Base-by-base conservation (phyloP, 192 early-diverging fungal genomes). In the Linnemannia elongata region DNA sequence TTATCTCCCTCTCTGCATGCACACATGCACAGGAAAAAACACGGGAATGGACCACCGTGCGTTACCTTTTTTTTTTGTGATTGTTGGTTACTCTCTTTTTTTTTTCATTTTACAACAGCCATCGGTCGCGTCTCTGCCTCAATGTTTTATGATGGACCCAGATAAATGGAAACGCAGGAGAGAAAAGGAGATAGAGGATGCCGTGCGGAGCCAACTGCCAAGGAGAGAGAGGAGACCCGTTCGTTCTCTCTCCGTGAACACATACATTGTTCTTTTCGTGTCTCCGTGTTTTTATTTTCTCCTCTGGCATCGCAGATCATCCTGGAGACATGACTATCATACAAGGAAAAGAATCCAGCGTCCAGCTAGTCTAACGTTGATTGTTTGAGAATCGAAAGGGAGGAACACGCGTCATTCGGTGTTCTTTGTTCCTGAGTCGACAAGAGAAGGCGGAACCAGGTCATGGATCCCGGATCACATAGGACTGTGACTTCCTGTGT, bases 391-490 rank as follows among this genome's bases (percentile, higher is more conserved):
- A 36, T 63, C 17, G 22, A 30, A 44, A 36, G 33, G 4, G 49
- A 74, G 33, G 7, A 47, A 30, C 49, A 73, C 33, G 60, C 60
- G 60, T 66, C 60, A 66, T 66, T 12, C 60, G 12, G 27, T 33
- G 60, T 66, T 66, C n/a, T 22, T 13, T 45, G 72, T 74, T 74
- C 72, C 72, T 73, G 72, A 73, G 15, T 30, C 15, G 47, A 52
- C 13, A 41, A 74, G n/a, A 27, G 30, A n/a, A 13, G 44, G 44
- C 12, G 44, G 42, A 74, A 74, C 72, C 60, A 33, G 60, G 3
- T 12, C 13, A 66, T 4, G 12, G 60, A 15, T 66, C 60, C 60
- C 60, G 12, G 60, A 66, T 30, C n/a, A 22, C 49, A 18, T 52
- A 18, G 20, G 49, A 18, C 49, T 52, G 18, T 20, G 49, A 4